These are phyloP conservation scores for Triadica sebifera DNA, from an alignment of 345 rosid genomes.

Conservation along the genomic window DNA sequence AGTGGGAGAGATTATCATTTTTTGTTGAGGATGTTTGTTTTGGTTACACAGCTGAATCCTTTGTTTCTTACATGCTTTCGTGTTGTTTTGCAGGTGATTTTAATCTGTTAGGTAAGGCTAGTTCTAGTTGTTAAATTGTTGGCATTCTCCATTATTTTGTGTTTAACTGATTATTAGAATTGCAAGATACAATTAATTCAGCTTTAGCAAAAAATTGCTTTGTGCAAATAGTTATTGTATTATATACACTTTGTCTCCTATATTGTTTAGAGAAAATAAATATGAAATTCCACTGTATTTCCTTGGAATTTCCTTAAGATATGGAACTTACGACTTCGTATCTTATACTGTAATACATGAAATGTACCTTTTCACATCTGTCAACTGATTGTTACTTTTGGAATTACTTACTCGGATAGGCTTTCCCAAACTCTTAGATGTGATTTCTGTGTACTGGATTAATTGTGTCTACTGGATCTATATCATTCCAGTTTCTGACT, in stretches of 20 bases:
- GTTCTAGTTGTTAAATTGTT: background rate
- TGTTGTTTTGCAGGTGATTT: background rate
- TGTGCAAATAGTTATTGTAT: background rate
- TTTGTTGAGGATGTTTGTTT: background rate
- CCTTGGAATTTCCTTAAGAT: background rate
- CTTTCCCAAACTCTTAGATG: background rate
- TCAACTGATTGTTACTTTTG: constrained; percentile 6
- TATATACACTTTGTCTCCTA: background rate
- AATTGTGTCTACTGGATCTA: background rate
- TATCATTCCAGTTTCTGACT: constrained; percentile 10
- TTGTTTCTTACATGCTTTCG: background rate
- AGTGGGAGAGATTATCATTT: background rate
- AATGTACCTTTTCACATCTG: background rate
- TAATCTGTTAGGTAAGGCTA: background rate
- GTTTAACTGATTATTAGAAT: background rate
- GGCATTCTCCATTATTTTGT: background rate
- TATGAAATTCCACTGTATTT: background rate
- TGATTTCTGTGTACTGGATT: background rate
- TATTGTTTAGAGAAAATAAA: background rate
- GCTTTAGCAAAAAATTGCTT: background rate
- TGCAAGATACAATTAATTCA: background rate
- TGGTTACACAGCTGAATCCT: background rate
- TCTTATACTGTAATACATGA: background rate
- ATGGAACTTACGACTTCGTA: background rate
- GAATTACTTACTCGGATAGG: background rate